A percentile compares a stretch with the other conserved stretches of the same genome.
These are phyloP conservation scores for Sclerotinia borealis DNA, from an alignment of 2,329 filamentous ascomycete species.

Conservation along the genomic window DNA sequence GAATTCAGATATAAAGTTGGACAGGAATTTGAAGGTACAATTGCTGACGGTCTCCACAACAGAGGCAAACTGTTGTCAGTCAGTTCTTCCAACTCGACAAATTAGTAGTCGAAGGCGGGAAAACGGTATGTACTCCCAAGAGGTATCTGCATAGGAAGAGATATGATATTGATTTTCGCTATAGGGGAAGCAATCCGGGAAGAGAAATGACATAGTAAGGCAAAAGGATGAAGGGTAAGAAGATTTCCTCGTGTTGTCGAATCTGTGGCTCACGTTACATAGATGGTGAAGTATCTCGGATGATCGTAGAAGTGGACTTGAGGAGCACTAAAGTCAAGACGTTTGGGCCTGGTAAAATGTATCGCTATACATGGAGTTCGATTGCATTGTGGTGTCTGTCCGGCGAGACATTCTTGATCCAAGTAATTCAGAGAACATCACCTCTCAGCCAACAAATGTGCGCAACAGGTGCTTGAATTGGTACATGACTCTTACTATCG, in stretches of 20 bases:
- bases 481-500: background rate
- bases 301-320: background rate
- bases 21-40: background rate
- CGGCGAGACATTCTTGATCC: slow-evolving; percentile 7
- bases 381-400: slow-evolving; percentile 3
- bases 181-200: slow-evolving; percentile 64
- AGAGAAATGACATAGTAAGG: slow-evolving; percentile 61
- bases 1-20: background rate
- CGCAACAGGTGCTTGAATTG: background rate
- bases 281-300: slow-evolving; percentile 3
- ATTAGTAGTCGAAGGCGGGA: slow-evolving; percentile 85
- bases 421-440: background rate
- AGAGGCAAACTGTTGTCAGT: slow-evolving; percentile 93
- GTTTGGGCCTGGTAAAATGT: background rate
- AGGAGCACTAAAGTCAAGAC: background rate
- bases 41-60: slow-evolving; percentile 23
- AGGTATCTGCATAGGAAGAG: background rate
- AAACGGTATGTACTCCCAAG: slow-evolving; percentile 51
- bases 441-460: background rate
- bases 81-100: slow-evolving; percentile 91
- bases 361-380: slow-evolving; percentile 7
- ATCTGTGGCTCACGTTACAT: background rate
- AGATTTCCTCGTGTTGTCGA: background rate
- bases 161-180: slow-evolving; percentile 12
- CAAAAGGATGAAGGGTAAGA: slow-evolving; percentile 75